phyloP scores from a whole-genome alignment of 805 yeast genomes.

The Komagataella pseudopastoris region DNA sequence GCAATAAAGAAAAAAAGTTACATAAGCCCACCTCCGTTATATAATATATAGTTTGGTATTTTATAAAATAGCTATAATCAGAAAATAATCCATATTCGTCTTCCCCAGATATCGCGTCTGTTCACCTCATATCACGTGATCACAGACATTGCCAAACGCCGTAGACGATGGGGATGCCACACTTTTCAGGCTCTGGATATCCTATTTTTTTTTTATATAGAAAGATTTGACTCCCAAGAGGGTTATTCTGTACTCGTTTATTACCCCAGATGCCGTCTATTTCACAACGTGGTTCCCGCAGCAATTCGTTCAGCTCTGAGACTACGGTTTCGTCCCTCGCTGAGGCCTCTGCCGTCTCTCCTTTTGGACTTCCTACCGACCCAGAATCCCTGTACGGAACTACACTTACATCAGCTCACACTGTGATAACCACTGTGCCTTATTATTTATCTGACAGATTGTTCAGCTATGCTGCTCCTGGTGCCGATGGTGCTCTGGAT shows the following conservation, averaged over 20 bases:
- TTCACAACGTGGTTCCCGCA: not conserved
- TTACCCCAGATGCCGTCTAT: not conserved
- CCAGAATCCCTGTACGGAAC: constrained; percentile 35
- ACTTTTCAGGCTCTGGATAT: not conserved
- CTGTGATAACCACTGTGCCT: constrained; percentile 39
- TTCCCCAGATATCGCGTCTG: not conserved
- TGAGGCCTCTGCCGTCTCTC: constrained; percentile 28
- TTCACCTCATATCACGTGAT: not conserved
- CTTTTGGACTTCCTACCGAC: constrained; percentile 52
- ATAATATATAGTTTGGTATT: not conserved
- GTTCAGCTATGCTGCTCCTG: constrained; percentile 59
- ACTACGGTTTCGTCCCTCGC: constrained; percentile 4
- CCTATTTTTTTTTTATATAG: not conserved
- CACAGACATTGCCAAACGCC: not conserved
- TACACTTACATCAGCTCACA: constrained; percentile 39
- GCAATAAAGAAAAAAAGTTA: not conserved
- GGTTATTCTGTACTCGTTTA: not conserved
- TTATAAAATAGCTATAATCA: not conserved
- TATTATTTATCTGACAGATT: constrained; percentile 37
- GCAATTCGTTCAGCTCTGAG: not conserved
- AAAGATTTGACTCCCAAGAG: not conserved
- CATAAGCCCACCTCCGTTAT: not conserved
- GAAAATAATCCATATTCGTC: too few species aligned
- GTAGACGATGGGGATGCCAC: not conserved
- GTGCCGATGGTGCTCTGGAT: constrained; percentile 49